Evolutionary conservation across 495 filamentous ascomycete genomes (phyloP), one percentile per base, ranked within the genome.

Genomic region (Podospora appendiculata): DNA sequence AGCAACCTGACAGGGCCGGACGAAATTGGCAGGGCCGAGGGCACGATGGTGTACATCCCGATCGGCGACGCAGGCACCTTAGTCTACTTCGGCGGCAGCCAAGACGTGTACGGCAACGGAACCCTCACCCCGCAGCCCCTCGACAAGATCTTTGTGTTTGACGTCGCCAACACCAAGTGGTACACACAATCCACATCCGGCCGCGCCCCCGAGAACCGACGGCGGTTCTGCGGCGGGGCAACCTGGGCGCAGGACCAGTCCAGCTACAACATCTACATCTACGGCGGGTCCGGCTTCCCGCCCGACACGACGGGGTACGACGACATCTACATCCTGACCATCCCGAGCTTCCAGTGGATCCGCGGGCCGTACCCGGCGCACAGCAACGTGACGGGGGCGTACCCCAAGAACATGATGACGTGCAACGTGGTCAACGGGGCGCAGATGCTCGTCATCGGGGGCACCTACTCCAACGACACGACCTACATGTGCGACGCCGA

Each of bases 311-410:
- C 54, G 1, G 59, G 59, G 3, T 62, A 45, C 33, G 59, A 62
- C 48, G 59, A 62, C 35, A 44, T 62, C 18, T 59, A 62, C 51
- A 46, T 62, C 42, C 48, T 62, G 13, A 52, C 59, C 0, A 62
- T 62, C 33, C 59, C 57, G 3, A 43, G 50, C 19, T 62, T 62
- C 48, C 50, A 57, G 38, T 62, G 59, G 59, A 60, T 60, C 50
- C 36, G 54, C 13, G 38, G 48, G 2, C 55, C 52, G 0, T 57
- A 54, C 18, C 54, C 58, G 1, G 8, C 47, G 6, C 13, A 40
- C 42, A 47, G 47, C 48, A 60, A 60, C 45, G 8, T 46, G 1
- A 51, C 55, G 7, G 55, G 55, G 2, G 33, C 18, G 0, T 58
- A 45, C 25, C 58, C 58, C 6, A 54, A 60, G 41, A 51, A 45